Percentiles rank a stretch among this genome's conserved stretches.
These are phyloP conservation scores for Leishmania braziliensis DNA, from an alignment of 208 protist genomes.

Conservation along the genomic window DNA sequence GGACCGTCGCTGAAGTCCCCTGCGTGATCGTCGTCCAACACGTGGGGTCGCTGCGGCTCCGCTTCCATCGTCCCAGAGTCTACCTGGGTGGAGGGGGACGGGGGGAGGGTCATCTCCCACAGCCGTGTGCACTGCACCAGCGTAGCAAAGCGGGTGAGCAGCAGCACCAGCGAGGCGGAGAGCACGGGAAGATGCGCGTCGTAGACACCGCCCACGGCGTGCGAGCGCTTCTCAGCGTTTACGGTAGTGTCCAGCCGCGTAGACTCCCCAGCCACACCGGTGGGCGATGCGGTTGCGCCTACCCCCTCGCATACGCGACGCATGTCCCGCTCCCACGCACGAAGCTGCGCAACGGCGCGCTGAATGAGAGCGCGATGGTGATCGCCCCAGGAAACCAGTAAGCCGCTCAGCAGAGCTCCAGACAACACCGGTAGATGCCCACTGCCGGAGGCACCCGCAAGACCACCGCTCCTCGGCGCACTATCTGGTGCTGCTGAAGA, in stretches of 20 bases:
- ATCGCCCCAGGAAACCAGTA: constrained; percentile 13
- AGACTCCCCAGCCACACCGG: background rate
- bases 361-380: constrained; percentile 15
- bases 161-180: background rate
- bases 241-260: background rate
- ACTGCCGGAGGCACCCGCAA: background rate
- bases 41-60: background rate
- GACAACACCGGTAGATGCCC: background rate
- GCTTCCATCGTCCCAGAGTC: background rate
- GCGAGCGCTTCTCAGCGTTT: background rate
- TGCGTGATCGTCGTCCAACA: background rate
- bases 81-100: background rate
- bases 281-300: background rate
- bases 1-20: background rate
- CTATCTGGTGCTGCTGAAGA: background rate
- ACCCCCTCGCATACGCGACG: background rate
- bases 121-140: constrained; percentile 19
- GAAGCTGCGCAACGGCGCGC: constrained; percentile 16
- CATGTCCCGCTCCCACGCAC: constrained; percentile 32
- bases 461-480: too few relatives aligned
- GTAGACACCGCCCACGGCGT: background rate
- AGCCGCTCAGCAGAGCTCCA: background rate
- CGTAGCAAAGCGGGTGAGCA: constrained; percentile 14
- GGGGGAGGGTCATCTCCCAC: background rate
- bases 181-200: background rate